Percentiles rank a stretch among this genome's conserved stretches.
Conservation (phyloP, 2,329 filamentous ascomycete genomes). For the Fusarium globosum region DNA sequence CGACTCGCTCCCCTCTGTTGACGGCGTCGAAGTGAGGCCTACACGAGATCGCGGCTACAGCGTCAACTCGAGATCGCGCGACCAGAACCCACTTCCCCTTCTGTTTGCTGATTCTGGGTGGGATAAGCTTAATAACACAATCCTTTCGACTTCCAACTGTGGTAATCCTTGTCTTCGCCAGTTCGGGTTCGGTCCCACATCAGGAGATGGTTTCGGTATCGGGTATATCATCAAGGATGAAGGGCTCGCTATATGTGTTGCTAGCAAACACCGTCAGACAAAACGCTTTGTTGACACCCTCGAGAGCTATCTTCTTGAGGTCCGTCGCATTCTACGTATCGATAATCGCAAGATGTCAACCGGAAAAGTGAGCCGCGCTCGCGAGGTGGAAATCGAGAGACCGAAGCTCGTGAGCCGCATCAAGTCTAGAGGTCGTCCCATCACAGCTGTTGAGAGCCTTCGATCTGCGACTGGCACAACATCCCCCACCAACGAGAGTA, state of each 20-base stretch:
- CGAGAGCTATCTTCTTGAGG: slow-evolving; percentile 90
- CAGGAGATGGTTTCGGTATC: slow-evolving; percentile 94
- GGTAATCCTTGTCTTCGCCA: slow-evolving; percentile 94
- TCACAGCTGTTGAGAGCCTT: slow-evolving; percentile 67
- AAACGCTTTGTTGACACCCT: slow-evolving; percentile 88
- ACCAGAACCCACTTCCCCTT: slow-evolving; percentile 70
- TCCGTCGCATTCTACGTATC: slow-evolving; percentile 83
- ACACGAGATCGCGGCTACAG: slow-evolving; percentile 65
- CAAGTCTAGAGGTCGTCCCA: slow-evolving; percentile 79
- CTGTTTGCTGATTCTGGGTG: slow-evolving; percentile 91
- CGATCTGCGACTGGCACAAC: slow-evolving; percentile 60
- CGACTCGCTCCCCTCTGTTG: slow-evolving; percentile 56
- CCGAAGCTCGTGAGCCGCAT: slow-evolving; percentile 59
- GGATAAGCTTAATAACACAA: slow-evolving; percentile 95
- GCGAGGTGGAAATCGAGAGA: slow-evolving; percentile 61
- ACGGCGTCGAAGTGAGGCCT: slow-evolving; percentile 49
- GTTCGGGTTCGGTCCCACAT: slow-evolving; percentile 96
- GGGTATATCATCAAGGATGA: slow-evolving; percentile 94
- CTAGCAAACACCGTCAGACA: slow-evolving; percentile 94
- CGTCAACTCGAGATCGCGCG: slow-evolving; percentile 61
- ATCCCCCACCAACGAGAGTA: slow-evolving; percentile 75
- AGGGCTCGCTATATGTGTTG: slow-evolving; percentile 88
- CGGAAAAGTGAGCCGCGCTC: slow-evolving; percentile 60
- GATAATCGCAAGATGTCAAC: slow-evolving; percentile 62
- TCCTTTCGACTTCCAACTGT: slow-evolving; percentile 97